Conservation (phyloP, 805 yeast species). For the Grigorovia yakushimaensis region DNA sequence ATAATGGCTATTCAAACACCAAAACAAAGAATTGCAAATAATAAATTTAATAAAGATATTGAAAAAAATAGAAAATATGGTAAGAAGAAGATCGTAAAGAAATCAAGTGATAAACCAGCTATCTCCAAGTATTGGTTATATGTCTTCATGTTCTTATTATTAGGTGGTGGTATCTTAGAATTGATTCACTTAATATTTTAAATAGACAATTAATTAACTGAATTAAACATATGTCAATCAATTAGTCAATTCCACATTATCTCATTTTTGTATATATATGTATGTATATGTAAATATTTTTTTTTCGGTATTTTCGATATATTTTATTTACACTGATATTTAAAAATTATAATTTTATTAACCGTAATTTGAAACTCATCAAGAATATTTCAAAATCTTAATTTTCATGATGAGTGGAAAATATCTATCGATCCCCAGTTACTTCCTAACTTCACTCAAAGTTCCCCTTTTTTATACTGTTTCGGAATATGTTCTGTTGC, state of each 20-base stretch:
- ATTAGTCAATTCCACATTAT: neutral
- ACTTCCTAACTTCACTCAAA: too few relatives aligned
- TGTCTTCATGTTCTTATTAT: slow-evolving; percentile 52
- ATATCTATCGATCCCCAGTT: too few relatives aligned
- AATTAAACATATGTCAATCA: neutral
- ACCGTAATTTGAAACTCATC: too few relatives aligned
- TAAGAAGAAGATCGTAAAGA: slow-evolving; percentile 41
- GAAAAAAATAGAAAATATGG: slow-evolving; percentile 58
- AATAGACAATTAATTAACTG: neutral
- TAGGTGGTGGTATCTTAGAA: slow-evolving; percentile 79
- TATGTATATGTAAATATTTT: neutral
- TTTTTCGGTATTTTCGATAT: neutral
- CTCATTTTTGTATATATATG: neutral
- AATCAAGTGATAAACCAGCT: slow-evolving; percentile 37
- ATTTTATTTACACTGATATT: neutral
- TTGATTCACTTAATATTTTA: slow-evolving; percentile 46
- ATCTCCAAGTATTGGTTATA: slow-evolving; percentile 57
- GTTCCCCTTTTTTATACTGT: too few relatives aligned
- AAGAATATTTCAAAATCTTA: too few relatives aligned
- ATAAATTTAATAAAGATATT: slow-evolving; percentile 65
- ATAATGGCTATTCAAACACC: slow-evolving; percentile 69
- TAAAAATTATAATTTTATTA: too few relatives aligned
- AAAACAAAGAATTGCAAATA: slow-evolving; percentile 79
- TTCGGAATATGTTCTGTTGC: too few relatives aligned
- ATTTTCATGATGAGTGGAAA: too few relatives aligned